phyloP scores from a whole-genome alignment of 2,329 filamentous ascomycete species.

The Fusarium sambucinum region DNA sequence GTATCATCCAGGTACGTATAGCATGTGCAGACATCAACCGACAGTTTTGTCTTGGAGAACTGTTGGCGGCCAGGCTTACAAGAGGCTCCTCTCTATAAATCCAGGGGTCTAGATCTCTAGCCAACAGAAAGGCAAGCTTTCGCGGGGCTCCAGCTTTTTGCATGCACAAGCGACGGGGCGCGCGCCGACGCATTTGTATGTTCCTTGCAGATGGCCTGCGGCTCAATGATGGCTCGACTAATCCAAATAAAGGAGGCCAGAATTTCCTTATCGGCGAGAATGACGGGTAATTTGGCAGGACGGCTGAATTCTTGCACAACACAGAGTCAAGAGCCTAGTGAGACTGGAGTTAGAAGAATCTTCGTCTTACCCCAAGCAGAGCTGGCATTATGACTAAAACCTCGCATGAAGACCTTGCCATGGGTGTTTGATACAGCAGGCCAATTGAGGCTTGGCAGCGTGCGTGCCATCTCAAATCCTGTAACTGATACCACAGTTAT shows the following conservation, averaged over 20 bases:
- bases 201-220: slow-evolving; percentile 46
- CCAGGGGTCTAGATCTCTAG: slow-evolving; percentile 44
- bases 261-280: slow-evolving; percentile 17
- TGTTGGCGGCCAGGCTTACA: slow-evolving; percentile 37
- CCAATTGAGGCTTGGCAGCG: slow-evolving; percentile 13
- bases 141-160: slow-evolving; percentile 48
- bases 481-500: background rate
- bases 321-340: slow-evolving; percentile 11
- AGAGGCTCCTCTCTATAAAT: slow-evolving; percentile 37
- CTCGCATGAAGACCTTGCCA: slow-evolving; percentile 28
- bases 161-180: slow-evolving; percentile 38
- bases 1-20: slow-evolving; percentile 29
- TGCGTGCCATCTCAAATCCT: slow-evolving; percentile 15
- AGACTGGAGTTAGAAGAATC: slow-evolving; percentile 7
- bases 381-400: slow-evolving; percentile 6
- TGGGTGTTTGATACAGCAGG: slow-evolving; percentile 23
- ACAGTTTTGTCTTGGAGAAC: slow-evolving; percentile 8
- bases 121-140: slow-evolving; percentile 40
- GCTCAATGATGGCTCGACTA: slow-evolving; percentile 35
- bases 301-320: slow-evolving; percentile 11
- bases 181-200: slow-evolving; percentile 34
- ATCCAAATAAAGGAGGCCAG: slow-evolving; percentile 27
- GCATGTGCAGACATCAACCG: background rate
- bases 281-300: slow-evolving; percentile 25
- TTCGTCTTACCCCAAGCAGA: slow-evolving; percentile 5